Evolutionary conservation across 352 stramenopile species (phyloP).

Genomic region (Phytophthora pisi): DNA sequence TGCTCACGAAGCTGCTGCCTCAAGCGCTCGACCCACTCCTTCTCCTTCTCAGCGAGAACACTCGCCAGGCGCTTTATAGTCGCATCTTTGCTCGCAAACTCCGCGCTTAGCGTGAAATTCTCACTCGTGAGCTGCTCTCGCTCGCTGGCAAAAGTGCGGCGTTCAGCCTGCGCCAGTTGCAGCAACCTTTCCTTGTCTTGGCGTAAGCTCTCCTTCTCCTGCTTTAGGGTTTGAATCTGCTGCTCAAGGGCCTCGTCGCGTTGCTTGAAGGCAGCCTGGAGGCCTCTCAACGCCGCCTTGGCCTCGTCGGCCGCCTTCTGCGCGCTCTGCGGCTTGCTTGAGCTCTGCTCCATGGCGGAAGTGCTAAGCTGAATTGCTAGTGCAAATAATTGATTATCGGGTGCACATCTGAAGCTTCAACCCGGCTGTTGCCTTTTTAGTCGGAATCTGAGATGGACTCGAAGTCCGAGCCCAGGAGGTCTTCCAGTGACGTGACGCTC

Average conservation of each 20-base stretch:
- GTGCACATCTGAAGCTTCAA: not conserved
- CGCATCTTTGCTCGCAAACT: not conserved
- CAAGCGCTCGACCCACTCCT: not conserved
- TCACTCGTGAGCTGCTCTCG: conserved; percentile 1
- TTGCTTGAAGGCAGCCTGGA: not conserved
- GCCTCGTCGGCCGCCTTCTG: not conserved
- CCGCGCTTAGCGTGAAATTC: not conserved
- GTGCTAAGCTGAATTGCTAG: not conserved
- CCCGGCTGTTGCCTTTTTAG: not conserved
- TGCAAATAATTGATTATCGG: not conserved
- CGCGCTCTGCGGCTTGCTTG: not conserved
- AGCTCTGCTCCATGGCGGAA: not conserved
- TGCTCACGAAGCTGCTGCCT: not conserved
- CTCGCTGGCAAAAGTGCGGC: not conserved
- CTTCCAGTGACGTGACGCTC: conserved; percentile 14
- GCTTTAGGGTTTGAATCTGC: not conserved
- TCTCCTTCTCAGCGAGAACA: not conserved
- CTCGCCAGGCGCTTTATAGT: not conserved
- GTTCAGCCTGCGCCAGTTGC: not conserved
- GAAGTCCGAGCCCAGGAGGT: conserved; percentile 27
- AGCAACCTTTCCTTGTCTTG: conserved; percentile 4
- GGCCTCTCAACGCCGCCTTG: not conserved
- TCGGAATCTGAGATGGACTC: conserved; percentile 21
- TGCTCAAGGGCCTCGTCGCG: not conserved
- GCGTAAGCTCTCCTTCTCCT: not conserved